phyloP scores from a whole-genome alignment of 129 eudicot genomes.

The Ambrosia trifida region DNA sequence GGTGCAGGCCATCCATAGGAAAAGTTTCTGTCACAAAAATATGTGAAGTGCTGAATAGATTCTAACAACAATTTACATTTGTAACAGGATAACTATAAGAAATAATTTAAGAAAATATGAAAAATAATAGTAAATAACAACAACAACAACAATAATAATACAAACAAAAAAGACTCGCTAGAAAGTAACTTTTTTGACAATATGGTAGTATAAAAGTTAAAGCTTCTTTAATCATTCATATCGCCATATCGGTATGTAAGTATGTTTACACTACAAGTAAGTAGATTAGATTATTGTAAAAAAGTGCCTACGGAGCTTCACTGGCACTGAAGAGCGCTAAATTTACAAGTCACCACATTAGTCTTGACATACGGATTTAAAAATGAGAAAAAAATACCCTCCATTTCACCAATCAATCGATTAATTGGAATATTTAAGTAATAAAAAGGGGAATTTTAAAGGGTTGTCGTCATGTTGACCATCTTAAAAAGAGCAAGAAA shows the following conservation, averaged over 20 bases:
- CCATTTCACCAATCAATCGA: slow-evolving; percentile 4
- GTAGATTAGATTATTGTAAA: neutral
- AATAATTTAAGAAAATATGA: neutral
- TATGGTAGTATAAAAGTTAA: neutral
- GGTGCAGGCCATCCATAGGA: slow-evolving; percentile 44
- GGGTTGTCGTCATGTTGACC: slow-evolving; percentile 13
- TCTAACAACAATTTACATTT: slow-evolving; percentile 6
- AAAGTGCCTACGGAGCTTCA: slow-evolving; percentile 12
- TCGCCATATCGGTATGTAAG: slow-evolving; percentile 13
- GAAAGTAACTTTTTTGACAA: slow-evolving; percentile 10
- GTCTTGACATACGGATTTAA: slow-evolving; percentile 4
- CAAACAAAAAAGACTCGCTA: slow-evolving; percentile 4
- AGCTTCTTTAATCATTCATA: slow-evolving; percentile 18
- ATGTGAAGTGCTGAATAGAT: slow-evolving; percentile 11
- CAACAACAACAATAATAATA: neutral
- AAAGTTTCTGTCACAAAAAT: slow-evolving; percentile 44
- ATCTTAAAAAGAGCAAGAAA: slow-evolving; percentile 2
- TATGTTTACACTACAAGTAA: slow-evolving; percentile 8
- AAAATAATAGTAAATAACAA: neutral
- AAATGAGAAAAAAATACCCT: neutral
- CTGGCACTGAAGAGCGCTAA: slow-evolving; percentile 6
- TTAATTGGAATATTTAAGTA: neutral
- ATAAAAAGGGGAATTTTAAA: neutral
- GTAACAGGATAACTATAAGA: slow-evolving; percentile 3
- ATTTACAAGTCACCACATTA: slow-evolving; percentile 9